Evolutionary conservation across 495 filamentous ascomycete species (phyloP), one percentile per base, ranked within the genome.

Genomic region (Letharia columbiana): DNA sequence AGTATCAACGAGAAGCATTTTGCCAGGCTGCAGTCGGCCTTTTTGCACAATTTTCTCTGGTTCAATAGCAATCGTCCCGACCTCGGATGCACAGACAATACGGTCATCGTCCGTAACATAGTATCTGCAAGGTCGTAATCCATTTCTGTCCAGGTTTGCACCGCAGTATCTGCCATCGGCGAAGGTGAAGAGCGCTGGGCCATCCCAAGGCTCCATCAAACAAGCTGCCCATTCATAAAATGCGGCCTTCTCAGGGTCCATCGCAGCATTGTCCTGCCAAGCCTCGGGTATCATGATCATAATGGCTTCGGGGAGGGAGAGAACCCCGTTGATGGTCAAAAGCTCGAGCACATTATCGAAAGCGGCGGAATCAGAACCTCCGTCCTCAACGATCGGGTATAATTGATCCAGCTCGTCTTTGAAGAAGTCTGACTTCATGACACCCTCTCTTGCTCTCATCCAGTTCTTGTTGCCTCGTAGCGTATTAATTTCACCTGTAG

Each of bases 171-270:
- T 86, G 61, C 94, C 94, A 77, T 99, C 94, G 39, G 95, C 90
- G 77, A 99, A 99, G 4, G 93, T 97, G 81, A 99, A 99, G 35
- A 99, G 84, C 66, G 94, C 94, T 20, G 94, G 94, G 12, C 94
- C 94, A 77, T 99, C 94, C 94, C 94, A 99, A 39, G 94, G 93
- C 79, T 99, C 94, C 94, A 99, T 99, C 82, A 96, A 89, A 78
- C 94, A 99, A 56, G 92, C 93, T 67, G 94, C 94, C 94, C 94
- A 99, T 76, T 99, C 94, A 77, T 99, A 99, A 79, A 97, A 99
- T 49, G 94, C 93, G 40, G 93, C 90, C 79, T 98, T 99, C 75
- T 89, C 88, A 33, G 94, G 92, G 71, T 97, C 91, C 88, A 98
- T 95, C 60, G 85, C 80, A 28, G 85, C 76, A 75, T 98, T 97